A percentile compares a stretch with the other conserved stretches of the same genome.
phyloP scores from a whole-genome alignment of 2,329 filamentous ascomycete species.

The Calonectria crousiana region DNA sequence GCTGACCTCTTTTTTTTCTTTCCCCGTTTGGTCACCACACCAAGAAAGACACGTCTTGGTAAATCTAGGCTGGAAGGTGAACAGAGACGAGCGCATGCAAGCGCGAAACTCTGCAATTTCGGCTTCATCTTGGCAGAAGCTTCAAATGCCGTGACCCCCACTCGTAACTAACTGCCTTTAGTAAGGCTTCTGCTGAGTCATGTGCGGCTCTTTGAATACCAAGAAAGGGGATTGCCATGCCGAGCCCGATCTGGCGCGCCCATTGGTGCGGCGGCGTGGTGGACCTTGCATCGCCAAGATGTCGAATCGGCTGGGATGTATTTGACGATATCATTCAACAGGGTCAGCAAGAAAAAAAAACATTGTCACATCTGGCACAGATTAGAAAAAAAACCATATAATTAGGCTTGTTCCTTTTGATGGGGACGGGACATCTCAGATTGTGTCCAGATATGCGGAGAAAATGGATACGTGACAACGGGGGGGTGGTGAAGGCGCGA shows the following conservation, averaged over 20 bases:
- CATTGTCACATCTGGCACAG: no score
- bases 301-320: not conserved
- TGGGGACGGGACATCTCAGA: not conserved
- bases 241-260: not conserved
- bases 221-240: not conserved
- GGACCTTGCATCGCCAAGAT: slow-evolving; percentile 7
- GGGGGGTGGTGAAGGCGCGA: not conserved
- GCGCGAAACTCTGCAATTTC: not conserved
- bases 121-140: not conserved
- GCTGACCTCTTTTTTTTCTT: not conserved
- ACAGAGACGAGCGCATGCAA: no score
- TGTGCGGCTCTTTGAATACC: not conserved
- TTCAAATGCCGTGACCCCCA: not conserved
- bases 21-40: not conserved
- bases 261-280: not conserved
- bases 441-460: not conserved
- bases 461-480: not conserved
- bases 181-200: not conserved
- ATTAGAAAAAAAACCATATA: not conserved
- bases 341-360: not conserved
- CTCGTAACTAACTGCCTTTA: not conserved
- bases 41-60: not conserved
- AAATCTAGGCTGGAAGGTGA: not conserved
- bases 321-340: not conserved
- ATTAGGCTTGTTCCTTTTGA: slow-evolving; percentile 4